Conservation (phyloP, 495 filamentous ascomycete genomes). For the Tricharina praecox region DNA sequence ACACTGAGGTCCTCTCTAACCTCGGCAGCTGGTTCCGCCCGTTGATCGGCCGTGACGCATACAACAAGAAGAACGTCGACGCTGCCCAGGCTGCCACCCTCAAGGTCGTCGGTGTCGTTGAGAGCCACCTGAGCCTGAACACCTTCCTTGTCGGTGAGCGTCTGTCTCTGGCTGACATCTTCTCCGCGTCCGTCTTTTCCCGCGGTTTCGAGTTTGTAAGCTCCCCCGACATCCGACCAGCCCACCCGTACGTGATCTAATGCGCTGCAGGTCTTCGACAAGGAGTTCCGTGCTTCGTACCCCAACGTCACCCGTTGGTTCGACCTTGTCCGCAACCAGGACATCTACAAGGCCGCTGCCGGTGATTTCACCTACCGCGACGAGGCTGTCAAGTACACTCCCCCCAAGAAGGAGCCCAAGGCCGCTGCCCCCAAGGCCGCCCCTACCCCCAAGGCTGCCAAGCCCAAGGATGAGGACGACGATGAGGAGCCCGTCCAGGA, state of each 20-base stretch:
- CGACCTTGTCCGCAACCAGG: slow-evolving; percentile 80
- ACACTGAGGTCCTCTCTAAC: slow-evolving; percentile 59
- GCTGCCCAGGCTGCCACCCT: slow-evolving; percentile 49
- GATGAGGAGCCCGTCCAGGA: slow-evolving; percentile 52
- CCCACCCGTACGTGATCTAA: slow-evolving; percentile 11
- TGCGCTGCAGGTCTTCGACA: slow-evolving; percentile 48
- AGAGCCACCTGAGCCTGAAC: slow-evolving; percentile 75
- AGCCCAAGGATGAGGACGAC: slow-evolving; percentile 38
- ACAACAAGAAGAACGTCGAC: slow-evolving; percentile 96
- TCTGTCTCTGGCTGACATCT: slow-evolving; percentile 88
- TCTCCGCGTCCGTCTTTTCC: slow-evolving; percentile 45
- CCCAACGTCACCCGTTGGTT: slow-evolving; percentile 87
- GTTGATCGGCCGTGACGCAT: slow-evolving; percentile 60
- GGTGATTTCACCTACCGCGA: slow-evolving; percentile 61
- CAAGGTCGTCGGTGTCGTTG: slow-evolving; percentile 52
- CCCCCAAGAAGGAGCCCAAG: slow-evolving; percentile 72
- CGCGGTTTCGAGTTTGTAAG: slow-evolving; percentile 3
- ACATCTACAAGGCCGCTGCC: slow-evolving; percentile 65
- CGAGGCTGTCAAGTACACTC: slow-evolving; percentile 62
- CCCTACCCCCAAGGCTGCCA: slow-evolving; percentile 39
- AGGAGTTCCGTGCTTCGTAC: slow-evolving; percentile 61
- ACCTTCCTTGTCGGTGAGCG: slow-evolving; percentile 97
- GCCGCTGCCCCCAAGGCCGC: slow-evolving; percentile 47
- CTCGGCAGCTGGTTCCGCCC: slow-evolving; percentile 80
- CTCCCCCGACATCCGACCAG: background rate